phyloP scores from a whole-genome alignment of 2,329 filamentous ascomycete genomes.

The Stachybotrys chartarum region DNA sequence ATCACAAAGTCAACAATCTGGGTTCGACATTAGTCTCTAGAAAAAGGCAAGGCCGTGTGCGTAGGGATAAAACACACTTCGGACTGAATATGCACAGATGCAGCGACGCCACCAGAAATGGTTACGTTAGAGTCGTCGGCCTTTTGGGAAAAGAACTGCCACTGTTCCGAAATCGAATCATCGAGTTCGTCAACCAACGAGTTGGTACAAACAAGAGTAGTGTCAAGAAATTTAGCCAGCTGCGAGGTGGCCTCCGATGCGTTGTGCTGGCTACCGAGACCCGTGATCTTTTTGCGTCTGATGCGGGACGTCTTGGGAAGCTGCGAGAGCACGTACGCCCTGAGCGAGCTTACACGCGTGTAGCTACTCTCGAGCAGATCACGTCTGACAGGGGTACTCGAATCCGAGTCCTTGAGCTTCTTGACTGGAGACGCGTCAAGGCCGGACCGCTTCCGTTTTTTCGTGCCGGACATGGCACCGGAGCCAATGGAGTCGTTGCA shows the following conservation, averaged over 20 bases:
- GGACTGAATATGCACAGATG: slow-evolving; percentile 55
- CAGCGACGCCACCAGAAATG: slow-evolving; percentile 36
- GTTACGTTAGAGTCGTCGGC: slow-evolving; percentile 52
- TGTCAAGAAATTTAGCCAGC: slow-evolving; percentile 58
- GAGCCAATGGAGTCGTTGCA: neutral
- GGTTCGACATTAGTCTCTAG: slow-evolving; percentile 7
- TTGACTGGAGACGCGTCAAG: slow-evolving; percentile 14
- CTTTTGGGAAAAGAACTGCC: slow-evolving; percentile 54
- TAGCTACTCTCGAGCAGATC: slow-evolving; percentile 66
- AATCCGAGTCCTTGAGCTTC: slow-evolving; percentile 6
- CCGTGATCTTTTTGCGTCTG: slow-evolving; percentile 48
- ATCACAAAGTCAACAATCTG: slow-evolving; percentile 73
- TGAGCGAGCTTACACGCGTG: slow-evolving; percentile 55
- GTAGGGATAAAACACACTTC: slow-evolving; percentile 20
- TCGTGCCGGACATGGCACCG: slow-evolving; percentile 14
- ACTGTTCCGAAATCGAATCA: slow-evolving; percentile 45
- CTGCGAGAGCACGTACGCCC: slow-evolving; percentile 60
- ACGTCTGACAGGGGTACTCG: slow-evolving; percentile 33
- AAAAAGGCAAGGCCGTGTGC: neutral
- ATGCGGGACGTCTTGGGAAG: slow-evolving; percentile 62
- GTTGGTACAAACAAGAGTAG: slow-evolving; percentile 54
- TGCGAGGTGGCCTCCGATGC: slow-evolving; percentile 25
- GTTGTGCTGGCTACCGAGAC: slow-evolving; percentile 27
- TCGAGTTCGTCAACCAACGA: slow-evolving; percentile 7
- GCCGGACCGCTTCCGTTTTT: slow-evolving; percentile 18